phyloP scores from a whole-genome alignment of 352 stramenopile species.

The Phytophthora pini region DNA sequence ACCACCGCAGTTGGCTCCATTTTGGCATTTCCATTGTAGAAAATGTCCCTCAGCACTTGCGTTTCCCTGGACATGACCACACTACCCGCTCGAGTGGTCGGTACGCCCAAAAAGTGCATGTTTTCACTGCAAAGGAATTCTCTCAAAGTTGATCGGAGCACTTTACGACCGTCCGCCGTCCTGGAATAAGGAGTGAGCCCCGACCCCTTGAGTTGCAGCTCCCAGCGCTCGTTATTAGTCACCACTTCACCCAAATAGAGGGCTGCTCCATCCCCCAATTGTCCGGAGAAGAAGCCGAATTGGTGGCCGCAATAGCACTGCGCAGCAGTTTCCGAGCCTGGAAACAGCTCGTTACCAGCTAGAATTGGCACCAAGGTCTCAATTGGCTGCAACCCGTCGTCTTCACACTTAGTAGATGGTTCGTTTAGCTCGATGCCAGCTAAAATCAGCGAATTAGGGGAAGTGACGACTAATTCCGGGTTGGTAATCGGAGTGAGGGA shows the following conservation, averaged over 20 bases:
- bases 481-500: conserved; percentile 61
- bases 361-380: conserved; percentile 64
- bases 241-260: conserved; percentile 91
- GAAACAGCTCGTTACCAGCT: conserved; percentile 76
- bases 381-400: conserved; percentile 39
- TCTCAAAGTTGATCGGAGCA: conserved; percentile 93
- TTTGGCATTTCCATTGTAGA: conserved; percentile 89
- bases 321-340: conserved; percentile 76
- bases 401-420: conserved; percentile 1
- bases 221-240: conserved; percentile 64
- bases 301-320: conserved; percentile 94
- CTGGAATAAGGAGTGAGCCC: conserved; percentile 96
- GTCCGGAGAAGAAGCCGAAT: conserved; percentile 92
- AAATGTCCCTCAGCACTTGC: conserved; percentile 83
- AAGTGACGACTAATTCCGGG: conserved; percentile 66
- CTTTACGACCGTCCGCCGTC: conserved; percentile 94
- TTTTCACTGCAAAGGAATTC: conserved; percentile 98
- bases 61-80: conserved; percentile 78
- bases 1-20: conserved; percentile 87
- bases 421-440: conserved; percentile 57
- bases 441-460: conserved; percentile 59
- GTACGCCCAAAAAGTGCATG: conserved; percentile 95
- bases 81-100: conserved; percentile 92
- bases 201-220: conserved; percentile 97
- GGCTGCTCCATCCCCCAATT: conserved; percentile 91